A percentile compares a stretch with the other conserved stretches of the same genome.
These are phyloP conservation scores for Takashimella tepidaria DNA, from an alignment of 1,284 basidiomycete genomes.

Conservation along the genomic window DNA sequence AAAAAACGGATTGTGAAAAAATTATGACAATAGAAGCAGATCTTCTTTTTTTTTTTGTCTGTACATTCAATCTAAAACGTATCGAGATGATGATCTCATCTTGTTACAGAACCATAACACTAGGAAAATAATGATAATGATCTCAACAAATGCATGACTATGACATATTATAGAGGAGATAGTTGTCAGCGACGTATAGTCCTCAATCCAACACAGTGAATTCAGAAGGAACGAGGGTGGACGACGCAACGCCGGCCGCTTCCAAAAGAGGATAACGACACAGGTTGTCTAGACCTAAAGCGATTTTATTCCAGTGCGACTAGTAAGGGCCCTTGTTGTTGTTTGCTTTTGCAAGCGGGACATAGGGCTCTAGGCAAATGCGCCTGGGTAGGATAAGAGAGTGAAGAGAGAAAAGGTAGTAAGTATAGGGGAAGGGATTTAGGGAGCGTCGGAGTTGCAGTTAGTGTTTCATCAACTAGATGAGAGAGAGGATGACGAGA, in stretches of 20 bases:
- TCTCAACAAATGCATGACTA: no score
- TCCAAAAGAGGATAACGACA: constrained; percentile 2
- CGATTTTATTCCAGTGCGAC: constrained; percentile 17
- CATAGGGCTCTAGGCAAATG: constrained; percentile 21
- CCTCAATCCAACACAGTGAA: constrained; percentile 11
- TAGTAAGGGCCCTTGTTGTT: constrained; percentile 16
- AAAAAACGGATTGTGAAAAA: no score
- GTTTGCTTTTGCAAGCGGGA: constrained; percentile 1
- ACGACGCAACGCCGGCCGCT: constrained; percentile 15
- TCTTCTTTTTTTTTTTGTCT: no score
- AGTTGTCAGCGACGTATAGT: constrained; percentile 16
- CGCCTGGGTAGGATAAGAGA: constrained; percentile 9
- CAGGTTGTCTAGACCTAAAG: constrained; percentile 24
- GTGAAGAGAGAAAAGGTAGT: not conserved
- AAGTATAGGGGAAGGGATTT: not conserved
- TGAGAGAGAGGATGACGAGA: not conserved
- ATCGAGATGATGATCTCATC: no score
- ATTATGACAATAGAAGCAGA: no score
- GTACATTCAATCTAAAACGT: no score
- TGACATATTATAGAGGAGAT: not conserved
- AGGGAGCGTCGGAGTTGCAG: not conserved
- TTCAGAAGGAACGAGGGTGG: constrained; percentile 11
- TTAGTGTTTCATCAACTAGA: no score
- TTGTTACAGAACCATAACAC: no score
- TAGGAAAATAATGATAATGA: no score